Evolutionary conservation across 148 eudicot species (phyloP), one percentile per base, ranked within the genome.

Genomic region (Chenopodium formosanum): DNA sequence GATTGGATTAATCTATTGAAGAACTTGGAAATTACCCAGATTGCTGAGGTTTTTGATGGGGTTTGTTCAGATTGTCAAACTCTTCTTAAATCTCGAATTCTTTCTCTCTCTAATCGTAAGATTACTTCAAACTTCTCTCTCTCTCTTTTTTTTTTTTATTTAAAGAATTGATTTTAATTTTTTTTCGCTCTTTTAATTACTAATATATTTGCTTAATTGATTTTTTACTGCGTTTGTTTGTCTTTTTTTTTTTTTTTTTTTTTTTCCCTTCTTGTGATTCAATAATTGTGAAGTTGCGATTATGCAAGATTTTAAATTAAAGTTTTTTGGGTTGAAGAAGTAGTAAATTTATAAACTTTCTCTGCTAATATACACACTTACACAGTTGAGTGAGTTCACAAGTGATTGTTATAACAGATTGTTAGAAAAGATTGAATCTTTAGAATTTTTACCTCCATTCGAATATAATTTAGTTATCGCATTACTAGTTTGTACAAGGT

Each of bases 1-100:
- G 83, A 80, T 0, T 83, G 83, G 82, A 0, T 77, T 6, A 60
- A 25, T 77, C 7, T n/a, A 10, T 58, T 86, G 65, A 86, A 77
- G 76, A 25, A 63, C 1, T 60, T 86, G 66, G 84, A 83, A 34
- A 29, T 69, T 58, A 44, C 84, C 17, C 79, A 86, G 75, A 83
- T 86, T 80, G 52, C 69, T 4, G 67, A 83, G 40, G 31, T 83
- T 27, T 78, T 86, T 37, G 22, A 52, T 75, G 88, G 76, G 20
- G 80, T 83, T 83, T 86, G 88, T 74, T 67, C 27, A 47, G 82
- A 83, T 27, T 86, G 88, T 29, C 76, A 75, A 20, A 14, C 83
- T 48, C 67, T 68, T 73, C 31, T 86, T 1, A 86, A 44, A 44
- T 76, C 83, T 73, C 88, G 84, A 12, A 77, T 86, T 80, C 8